A percentile compares a stretch with the other conserved stretches of the same genome.
Conservation (phyloP, 2,329 filamentous ascomycete genomes). For the Monilinia fructigena region DNA sequence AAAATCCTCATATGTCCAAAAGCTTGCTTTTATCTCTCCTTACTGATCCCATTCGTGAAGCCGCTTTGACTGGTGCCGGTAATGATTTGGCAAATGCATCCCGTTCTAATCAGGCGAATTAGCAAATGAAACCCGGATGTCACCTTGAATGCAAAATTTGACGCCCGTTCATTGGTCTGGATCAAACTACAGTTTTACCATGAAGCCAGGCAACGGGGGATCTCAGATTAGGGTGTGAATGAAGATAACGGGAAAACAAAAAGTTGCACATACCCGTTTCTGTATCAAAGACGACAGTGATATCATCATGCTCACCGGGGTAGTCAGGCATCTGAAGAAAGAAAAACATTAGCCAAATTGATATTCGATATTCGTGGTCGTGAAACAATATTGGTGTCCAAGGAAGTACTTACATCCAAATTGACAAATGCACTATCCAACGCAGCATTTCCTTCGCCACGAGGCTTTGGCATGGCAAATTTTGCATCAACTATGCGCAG, state of each 20-base stretch:
- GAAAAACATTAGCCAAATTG: conserved; percentile 1
- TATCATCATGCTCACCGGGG: conserved; percentile 89
- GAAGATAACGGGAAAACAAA: background rate
- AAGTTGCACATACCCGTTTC: conserved; percentile 48
- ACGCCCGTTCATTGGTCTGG: conserved; percentile 20
- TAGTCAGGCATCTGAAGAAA: conserved; percentile 67
- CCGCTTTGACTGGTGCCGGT: conserved; percentile 39
- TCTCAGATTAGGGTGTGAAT: background rate
- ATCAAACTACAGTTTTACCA: background rate
- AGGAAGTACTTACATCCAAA: conserved; percentile 53
- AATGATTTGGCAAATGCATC: conserved; percentile 39
- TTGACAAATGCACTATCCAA: conserved; percentile 73
- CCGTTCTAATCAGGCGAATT: conserved; percentile 30
- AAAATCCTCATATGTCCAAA: conserved; percentile 12
- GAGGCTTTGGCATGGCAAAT: conserved; percentile 71
- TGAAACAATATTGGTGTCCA: background rate
- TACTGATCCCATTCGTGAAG: conserved; percentile 40
- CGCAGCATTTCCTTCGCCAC: conserved; percentile 50
- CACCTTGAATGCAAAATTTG: background rate
- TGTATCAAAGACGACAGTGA: conserved; percentile 79
- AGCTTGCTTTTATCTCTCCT: conserved; percentile 33
- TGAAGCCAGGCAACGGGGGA: background rate
- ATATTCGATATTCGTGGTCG: background rate
- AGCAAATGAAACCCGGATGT: background rate
- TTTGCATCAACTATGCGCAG: conserved; percentile 86